Base-by-base conservation (phyloP, 1,139 yeast genomes). In the Suhomyces bribrorum region DNA sequence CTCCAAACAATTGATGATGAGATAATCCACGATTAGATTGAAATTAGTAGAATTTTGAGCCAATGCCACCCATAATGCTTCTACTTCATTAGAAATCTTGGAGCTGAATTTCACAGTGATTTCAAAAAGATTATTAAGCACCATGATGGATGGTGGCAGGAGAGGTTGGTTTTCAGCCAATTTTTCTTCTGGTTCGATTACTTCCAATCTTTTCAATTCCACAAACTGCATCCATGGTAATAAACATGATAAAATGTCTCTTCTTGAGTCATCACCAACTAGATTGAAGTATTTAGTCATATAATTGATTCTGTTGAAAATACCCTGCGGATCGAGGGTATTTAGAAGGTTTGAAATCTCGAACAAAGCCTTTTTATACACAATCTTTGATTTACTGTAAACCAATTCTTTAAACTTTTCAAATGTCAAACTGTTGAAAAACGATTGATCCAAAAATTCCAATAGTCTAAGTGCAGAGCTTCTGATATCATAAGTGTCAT, bases 1-100 rank as follows among this genome's bases (percentile, higher is more conserved):
- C 31, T 81, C 81, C 39, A 90, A 67, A 31, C 96, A 83, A 31
- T 82, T 79, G 23, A 71, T 73, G 35, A 88, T 70, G 27, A 89
- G 69, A 53, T 80, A 92, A 32, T 83, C 86, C 51, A 87, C 62
- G 14, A 89, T 85, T 7, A 79, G 80, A 40, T 82, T 82, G 26
- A 84, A 83, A 53, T 92, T 90, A 8, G 72, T 74, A 8, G 81
- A 73, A 26, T 77, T 76, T 38, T 80, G 80, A 2, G 95, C 96
- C 26, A 92, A 68, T 0, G 97, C 94, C 4, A 86, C 88, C 99
- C 99, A 94, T 26, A 92, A 62, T 0, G 95, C 95, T 57, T 90
- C 97, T 7, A 92, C 87, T 52, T 89, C 97, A 51, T 84, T 84
- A 34, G 87, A 86, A 50, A 87, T 79, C 12, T 73, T 69, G 31